Conservation (phyloP, 805 yeast species). For the Pichia heedii region DNA sequence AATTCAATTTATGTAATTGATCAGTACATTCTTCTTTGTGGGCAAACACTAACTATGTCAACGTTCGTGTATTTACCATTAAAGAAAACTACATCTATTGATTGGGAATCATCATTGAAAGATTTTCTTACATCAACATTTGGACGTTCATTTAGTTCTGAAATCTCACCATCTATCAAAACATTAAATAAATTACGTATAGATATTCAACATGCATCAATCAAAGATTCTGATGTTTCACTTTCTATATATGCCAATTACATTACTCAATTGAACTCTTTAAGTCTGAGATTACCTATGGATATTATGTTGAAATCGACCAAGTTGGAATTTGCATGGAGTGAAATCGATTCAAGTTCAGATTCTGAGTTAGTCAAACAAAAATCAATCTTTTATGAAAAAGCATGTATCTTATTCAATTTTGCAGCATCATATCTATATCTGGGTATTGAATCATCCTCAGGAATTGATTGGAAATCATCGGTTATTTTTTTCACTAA, state of each 20-base stretch:
- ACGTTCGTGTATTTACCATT: conserved; percentile 23
- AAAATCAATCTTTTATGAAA: conserved; percentile 78
- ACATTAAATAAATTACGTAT: conserved; percentile 50
- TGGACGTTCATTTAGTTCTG: conserved; percentile 42
- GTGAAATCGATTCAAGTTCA: conserved; percentile 46
- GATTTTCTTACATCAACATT: conserved; percentile 50
- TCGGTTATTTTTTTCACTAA: conserved; percentile 56
- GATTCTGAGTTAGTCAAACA: conserved; percentile 44
- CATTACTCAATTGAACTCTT: conserved; percentile 71
- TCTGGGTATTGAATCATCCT: conserved; percentile 30
- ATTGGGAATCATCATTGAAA: conserved; percentile 58
- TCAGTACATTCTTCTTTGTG: not conserved
- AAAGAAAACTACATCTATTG: conserved; percentile 47
- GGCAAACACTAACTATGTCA: conserved; percentile 7
- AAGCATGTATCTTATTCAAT: conserved; percentile 76
- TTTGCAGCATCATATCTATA: conserved; percentile 56
- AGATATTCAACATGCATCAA: conserved; percentile 45
- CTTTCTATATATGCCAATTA: conserved; percentile 48
- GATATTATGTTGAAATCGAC: conserved; percentile 25
- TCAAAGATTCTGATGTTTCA: conserved; percentile 30
- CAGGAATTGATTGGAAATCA: conserved; percentile 40
- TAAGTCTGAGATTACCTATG: conserved; percentile 70
- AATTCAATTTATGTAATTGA: not conserved
- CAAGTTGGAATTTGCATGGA: conserved; percentile 62
- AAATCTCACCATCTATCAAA: conserved; percentile 46